Evolutionary conservation across 2,329 filamentous ascomycete species (phyloP), one percentile per base, ranked within the genome.

Genomic region (Mollisia scopiformis): DNA sequence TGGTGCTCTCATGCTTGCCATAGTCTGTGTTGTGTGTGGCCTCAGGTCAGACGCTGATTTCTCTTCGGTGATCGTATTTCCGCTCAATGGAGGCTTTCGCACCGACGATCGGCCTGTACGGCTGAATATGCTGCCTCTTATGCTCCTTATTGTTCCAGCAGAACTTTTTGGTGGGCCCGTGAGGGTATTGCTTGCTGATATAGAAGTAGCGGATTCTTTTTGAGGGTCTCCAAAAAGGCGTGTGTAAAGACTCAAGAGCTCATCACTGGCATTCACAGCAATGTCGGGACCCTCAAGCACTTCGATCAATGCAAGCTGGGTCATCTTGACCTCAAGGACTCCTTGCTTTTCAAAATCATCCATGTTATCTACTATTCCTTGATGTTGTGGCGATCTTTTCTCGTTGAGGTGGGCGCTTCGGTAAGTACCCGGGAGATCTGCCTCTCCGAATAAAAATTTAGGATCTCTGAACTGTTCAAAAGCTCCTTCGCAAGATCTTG

Each of bases 291-390:
- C 93, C 72, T 97, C 93, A 3, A 92, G 79, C 16, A 95, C 79
- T 75, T 98, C 94, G 3, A 95, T 76, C 21, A 99, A 83, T 3
- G 90, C 84, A 62, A 99, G 80, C 71, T 98, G 93, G 11, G 94
- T 97, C 86, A 98, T 96, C 75, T 96, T 96, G 63, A 97, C 88
- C 75, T 98, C 91, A n/a, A 99, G 77, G 43, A 99, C 88, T 52
- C 86, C 85, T 74, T 93, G 91, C 72, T 93, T 96, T 72, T 98
- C 93, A 27, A 87, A 86, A 60, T 88, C 86, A 64, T 92, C 89
- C 87, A 97, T 91, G 47, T 91, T 87, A 66, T 94, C 90, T 0
- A 96, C 83, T 50, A 91, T 72, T 3, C 88, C 86, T 64, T 68
- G 67, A 54, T 70, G 74, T 27, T 59, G 66, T 65, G 58, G 58